Conservation (phyloP, 352 stramenopile species). For the Globisporangium cederbergense region DNA sequence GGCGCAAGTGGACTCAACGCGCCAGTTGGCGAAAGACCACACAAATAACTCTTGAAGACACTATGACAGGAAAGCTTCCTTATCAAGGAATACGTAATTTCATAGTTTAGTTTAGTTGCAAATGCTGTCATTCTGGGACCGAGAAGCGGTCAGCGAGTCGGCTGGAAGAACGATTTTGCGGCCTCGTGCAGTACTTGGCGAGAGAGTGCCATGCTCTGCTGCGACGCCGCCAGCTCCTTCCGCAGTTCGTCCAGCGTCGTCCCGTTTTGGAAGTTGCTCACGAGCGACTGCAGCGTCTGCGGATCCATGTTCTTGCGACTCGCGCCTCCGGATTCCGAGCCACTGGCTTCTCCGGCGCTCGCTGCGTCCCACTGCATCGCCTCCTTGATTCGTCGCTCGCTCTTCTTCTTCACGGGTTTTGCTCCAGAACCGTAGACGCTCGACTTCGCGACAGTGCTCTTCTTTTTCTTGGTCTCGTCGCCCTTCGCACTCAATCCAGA, state of each 20-base stretch:
- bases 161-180: conserved; percentile 64
- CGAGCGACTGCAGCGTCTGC: conserved; percentile 56
- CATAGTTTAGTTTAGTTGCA: neutral
- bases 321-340: conserved; percentile 17
- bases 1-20: conserved; percentile 33
- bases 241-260: conserved; percentile 58
- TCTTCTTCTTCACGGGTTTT: conserved; percentile 46
- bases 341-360: conserved; percentile 8
- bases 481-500: conserved; percentile 4
- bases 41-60: conserved; percentile 9
- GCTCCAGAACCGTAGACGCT: conserved; percentile 32
- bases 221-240: conserved; percentile 58
- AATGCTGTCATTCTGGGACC: neutral
- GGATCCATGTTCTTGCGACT: conserved; percentile 44
- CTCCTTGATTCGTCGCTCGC: conserved; percentile 18
- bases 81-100: neutral
- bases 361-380: conserved; percentile 21
- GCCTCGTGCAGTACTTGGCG: conserved; percentile 63
- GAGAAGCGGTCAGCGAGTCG: conserved; percentile 12
- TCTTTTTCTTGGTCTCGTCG: conserved; percentile 36
- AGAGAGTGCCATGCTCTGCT: conserved; percentile 67
- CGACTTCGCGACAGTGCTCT: conserved; percentile 12
- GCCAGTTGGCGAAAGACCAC: conserved; percentile 38
- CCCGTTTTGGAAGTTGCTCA: conserved; percentile 73
- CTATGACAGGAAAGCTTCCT: neutral